These are phyloP conservation scores for Polymyxa betae DNA, from an alignment of 208 protist genomes.

Conservation along the genomic window DNA sequence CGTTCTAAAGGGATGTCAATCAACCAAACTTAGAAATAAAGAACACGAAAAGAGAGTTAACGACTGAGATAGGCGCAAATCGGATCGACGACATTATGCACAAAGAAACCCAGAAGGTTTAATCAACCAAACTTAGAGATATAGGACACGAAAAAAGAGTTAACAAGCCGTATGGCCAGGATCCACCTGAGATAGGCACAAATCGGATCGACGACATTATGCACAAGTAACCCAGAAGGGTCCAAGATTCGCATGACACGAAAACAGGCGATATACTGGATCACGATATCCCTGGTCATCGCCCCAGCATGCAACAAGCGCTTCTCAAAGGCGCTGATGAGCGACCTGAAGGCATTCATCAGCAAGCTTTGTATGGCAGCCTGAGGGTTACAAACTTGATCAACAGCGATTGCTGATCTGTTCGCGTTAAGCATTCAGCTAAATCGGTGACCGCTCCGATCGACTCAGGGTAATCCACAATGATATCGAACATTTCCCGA, in stretches of 20 bases:
- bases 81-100: background rate
- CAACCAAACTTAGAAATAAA: background rate
- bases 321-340: background rate
- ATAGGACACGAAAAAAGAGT: background rate
- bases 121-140: no score
- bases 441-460: background rate
- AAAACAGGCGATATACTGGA: constrained; percentile 24
- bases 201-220: background rate
- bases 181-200: constrained; percentile 19
- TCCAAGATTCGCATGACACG: constrained; percentile 17
- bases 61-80: constrained; percentile 16
- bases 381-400: background rate
- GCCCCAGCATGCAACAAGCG: constrained; percentile 19
- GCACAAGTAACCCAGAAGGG: background rate
- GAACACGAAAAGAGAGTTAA: background rate
- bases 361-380: no score
- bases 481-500: constrained; percentile 24
- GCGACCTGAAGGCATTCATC: background rate
- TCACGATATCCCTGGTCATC: constrained; percentile 24
- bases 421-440: background rate
- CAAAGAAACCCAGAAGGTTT: background rate
- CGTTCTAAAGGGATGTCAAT: background rate
- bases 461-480: constrained; percentile 24
- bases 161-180: background rate
- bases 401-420: constrained; percentile 31